Evolutionary conservation across 306 rosid species (phyloP).

Genomic region (Vigna unguiculata): DNA sequence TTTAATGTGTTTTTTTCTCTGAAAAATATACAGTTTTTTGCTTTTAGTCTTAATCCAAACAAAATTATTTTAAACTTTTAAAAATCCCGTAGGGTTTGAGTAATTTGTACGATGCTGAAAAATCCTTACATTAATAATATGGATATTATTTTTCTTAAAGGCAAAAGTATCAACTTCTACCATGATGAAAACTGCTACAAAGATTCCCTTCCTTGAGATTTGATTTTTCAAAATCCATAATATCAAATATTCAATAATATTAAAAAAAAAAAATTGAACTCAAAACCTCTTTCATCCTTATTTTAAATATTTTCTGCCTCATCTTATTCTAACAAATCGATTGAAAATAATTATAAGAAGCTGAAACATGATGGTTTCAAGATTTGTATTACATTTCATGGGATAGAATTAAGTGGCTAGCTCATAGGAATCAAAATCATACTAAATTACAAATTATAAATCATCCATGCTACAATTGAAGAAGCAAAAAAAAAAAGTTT

Average conservation of each 20-base stretch:
- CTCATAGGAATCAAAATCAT: slow-evolving; percentile 6
- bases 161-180: neutral
- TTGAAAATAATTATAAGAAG: neutral
- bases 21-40: too few relatives aligned
- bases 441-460: slow-evolving; percentile 32
- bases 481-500: neutral
- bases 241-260: neutral
- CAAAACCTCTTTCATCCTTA: too few relatives aligned
- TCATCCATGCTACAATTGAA: slow-evolving; percentile 9
- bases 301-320: too few relatives aligned
- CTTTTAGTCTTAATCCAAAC: too few relatives aligned
- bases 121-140: too few relatives aligned
- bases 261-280: too few relatives aligned
- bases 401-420: neutral
- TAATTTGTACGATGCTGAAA: too few relatives aligned
- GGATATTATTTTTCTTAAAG: too few relatives aligned
- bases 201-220: neutral
- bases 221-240: neutral
- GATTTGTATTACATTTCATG: slow-evolving; percentile 25
- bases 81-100: too few relatives aligned
- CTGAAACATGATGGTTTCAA: slow-evolving; percentile 31
- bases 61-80: too few relatives aligned
- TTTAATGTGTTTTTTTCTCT: too few relatives aligned
- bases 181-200: neutral
- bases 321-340: too few relatives aligned